Evolutionary conservation across 2,329 filamentous ascomycete species (phyloP).

Genomic region (Tolypocladium endophyticum): DNA sequence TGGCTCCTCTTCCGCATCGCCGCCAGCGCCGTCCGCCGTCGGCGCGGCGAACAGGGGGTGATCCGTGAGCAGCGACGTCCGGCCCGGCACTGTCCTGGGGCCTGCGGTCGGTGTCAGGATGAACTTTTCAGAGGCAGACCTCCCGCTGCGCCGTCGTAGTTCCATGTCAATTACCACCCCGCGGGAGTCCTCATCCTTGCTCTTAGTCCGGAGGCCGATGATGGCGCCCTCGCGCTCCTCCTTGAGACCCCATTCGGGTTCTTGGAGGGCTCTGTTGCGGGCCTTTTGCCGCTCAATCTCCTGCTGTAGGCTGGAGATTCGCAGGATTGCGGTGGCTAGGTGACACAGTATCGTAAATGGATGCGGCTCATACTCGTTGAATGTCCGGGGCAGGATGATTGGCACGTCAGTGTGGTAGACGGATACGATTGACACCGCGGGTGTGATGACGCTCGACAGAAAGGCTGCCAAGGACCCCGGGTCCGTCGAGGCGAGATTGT

Average conservation of each 20-base stretch:
- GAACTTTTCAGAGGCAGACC: constrained; percentile 62
- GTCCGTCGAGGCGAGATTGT: constrained; percentile 47
- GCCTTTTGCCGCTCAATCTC: constrained; percentile 66
- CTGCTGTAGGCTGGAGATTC: constrained; percentile 62
- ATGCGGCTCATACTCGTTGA: constrained; percentile 51
- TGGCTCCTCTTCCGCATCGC: constrained; percentile 40
- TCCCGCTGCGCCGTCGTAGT: constrained; percentile 70
- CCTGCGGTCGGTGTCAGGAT: constrained; percentile 28
- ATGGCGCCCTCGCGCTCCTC: constrained; percentile 73
- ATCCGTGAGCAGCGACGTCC: constrained; percentile 58
- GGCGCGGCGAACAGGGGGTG: constrained; percentile 56
- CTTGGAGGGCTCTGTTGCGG: constrained; percentile 60
- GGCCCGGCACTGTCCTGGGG: constrained; percentile 15
- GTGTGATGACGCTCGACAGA: constrained; percentile 57
- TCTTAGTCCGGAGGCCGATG: constrained; percentile 47
- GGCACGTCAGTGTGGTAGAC: constrained; percentile 79
- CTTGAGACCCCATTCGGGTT: constrained; percentile 68
- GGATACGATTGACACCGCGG: constrained; percentile 61
- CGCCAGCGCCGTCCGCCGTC: constrained; percentile 16
- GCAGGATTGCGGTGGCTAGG: constrained; percentile 80
- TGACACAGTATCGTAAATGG: constrained; percentile 67
- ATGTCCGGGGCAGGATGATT: constrained; percentile 30
- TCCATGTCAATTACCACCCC: constrained; percentile 76
- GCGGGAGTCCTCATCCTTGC: constrained; percentile 24
- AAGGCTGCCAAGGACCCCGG: constrained; percentile 53